Evolutionary conservation across 495 filamentous ascomycete species (phyloP).

Genomic region (Penicillium goetzii): DNA sequence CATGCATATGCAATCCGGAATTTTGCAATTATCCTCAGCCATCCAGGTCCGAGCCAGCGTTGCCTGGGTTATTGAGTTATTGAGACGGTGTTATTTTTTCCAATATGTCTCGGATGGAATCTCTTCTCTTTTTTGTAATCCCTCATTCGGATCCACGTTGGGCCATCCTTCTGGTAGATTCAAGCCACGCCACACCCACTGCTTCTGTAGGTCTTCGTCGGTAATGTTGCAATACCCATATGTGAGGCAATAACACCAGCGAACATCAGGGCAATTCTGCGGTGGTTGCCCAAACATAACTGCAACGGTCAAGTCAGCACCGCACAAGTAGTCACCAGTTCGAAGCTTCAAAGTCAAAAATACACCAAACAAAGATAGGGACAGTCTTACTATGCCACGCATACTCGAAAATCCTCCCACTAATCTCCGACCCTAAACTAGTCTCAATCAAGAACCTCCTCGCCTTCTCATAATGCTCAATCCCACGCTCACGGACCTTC

Average conservation of each 20-base stretch:
- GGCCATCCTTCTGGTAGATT: conserved; percentile 28
- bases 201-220: conserved; percentile 21
- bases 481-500: conserved; percentile 45
- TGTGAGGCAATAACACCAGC: conserved; percentile 46
- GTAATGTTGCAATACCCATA: conserved; percentile 41
- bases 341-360: background rate
- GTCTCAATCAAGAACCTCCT: conserved; percentile 65
- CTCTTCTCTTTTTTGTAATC: background rate
- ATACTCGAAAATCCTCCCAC: conserved; percentile 69
- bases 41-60: conserved; percentile 4
- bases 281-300: conserved; percentile 33
- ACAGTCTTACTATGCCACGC: conserved; percentile 61
- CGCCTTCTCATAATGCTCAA: conserved; percentile 55
- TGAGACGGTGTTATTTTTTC: background rate
- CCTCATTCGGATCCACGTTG: background rate
- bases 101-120: background rate
- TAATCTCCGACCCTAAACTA: conserved; percentile 52
- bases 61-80: background rate
- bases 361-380: too few relatives aligned
- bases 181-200: conserved; percentile 34
- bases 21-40: background rate
- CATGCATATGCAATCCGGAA: background rate
- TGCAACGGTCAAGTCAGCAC: conserved; percentile 10
- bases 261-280: conserved; percentile 39
- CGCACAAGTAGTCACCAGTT: background rate